Conservation (phyloP, 2,329 filamentous ascomycete genomes). For the Colletotrichum cordylinicola region DNA sequence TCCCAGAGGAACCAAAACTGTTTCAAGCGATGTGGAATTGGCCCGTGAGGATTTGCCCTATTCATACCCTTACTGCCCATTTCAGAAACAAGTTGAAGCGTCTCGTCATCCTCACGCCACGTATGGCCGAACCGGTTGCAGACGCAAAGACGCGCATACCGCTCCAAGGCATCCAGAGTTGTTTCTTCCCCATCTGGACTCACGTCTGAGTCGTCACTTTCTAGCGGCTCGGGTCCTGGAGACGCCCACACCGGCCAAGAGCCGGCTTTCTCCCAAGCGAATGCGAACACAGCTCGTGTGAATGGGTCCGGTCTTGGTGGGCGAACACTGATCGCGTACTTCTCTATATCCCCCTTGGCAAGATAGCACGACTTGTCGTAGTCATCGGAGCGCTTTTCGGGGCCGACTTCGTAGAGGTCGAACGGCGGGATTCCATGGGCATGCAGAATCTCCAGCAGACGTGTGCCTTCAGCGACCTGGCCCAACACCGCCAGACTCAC, state of each 20-base stretch:
- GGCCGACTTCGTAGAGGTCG: neutral
- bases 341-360: neutral
- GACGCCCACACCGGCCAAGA: neutral
- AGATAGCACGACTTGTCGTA: neutral
- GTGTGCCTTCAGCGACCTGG: neutral
- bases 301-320: neutral
- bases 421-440: neutral
- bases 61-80: neutral
- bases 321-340: neutral
- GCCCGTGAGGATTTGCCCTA: neutral
- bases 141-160: neutral
- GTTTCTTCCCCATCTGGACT: neutral
- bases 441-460: neutral
- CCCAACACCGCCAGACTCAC: neutral
- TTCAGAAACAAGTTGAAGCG: neutral
- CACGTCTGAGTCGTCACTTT: neutral
- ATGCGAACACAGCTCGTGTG: neutral
- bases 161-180: neutral
- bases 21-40: neutral
- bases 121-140: neutral
- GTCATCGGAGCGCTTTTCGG: neutral
- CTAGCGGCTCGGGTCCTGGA: neutral
- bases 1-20: neutral
- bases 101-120: neutral
- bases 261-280: neutral